These are phyloP conservation scores for Cytospora paraplurivora DNA, from an alignment of 2,329 filamentous ascomycete species.

Conservation along the genomic window DNA sequence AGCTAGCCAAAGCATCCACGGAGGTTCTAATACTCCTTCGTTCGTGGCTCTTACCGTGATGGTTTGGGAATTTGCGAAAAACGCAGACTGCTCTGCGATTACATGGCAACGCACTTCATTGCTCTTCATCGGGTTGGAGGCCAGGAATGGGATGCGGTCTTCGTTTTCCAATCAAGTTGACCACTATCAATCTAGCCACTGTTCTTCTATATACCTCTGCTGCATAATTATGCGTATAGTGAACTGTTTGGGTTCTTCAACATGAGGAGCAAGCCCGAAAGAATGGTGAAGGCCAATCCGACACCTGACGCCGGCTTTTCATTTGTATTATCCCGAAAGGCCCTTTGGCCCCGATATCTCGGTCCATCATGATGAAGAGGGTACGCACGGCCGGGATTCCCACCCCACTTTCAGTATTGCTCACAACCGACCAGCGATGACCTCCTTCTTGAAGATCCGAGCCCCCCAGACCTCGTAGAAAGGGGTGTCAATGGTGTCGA, in stretches of 20 bases:
- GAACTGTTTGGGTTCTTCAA: not conserved
- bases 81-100: too few species aligned
- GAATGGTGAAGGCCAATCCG: not conserved
- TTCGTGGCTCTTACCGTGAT: too few species aligned
- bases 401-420: not conserved
- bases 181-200: slow-evolving; percentile 11
- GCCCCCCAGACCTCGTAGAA: slow-evolving; percentile 52
- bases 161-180: not conserved
- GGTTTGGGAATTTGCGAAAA: too few species aligned
- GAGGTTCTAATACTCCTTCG: too few species aligned
- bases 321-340: slow-evolving; percentile 3
- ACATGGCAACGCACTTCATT: too few species aligned
- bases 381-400: not conserved
- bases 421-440: slow-evolving; percentile 48
- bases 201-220: slow-evolving; percentile 5
- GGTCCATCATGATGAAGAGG: not conserved
- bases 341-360: not conserved
- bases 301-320: slow-evolving; percentile 21
- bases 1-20: too few species aligned
- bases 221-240: slow-evolving; percentile 12
- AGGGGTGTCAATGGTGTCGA: slow-evolving; percentile 44
- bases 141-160: not conserved
- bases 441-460: slow-evolving; percentile 61
- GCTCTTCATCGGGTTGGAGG: too few species aligned
- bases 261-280: slow-evolving; percentile 1